Percentiles rank a stretch among this genome's conserved stretches.
phyloP scores from a whole-genome alignment of 108 stramenopile genomes.

The Skeletonema potamos region DNA sequence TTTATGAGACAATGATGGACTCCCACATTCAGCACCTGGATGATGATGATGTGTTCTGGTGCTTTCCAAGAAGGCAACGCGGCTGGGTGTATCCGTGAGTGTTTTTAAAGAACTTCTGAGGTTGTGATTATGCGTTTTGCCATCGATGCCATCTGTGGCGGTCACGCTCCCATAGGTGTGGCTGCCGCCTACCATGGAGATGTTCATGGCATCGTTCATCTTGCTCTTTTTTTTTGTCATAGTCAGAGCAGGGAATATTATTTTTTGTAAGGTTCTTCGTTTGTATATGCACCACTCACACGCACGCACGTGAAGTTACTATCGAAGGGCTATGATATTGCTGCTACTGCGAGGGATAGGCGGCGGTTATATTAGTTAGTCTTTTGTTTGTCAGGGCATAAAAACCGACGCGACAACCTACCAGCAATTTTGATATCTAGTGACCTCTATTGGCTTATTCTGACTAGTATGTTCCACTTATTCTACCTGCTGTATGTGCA shows the following conservation, averaged over 20 bases:
- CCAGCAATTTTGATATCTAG: too few species aligned
- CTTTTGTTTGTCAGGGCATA: too few species aligned
- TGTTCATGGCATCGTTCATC: neutral
- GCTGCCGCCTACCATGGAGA: neutral
- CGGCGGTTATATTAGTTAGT: too few species aligned
- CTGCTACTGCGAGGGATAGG: too few species aligned
- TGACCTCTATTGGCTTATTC: too few species aligned
- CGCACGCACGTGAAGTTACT: too few species aligned
- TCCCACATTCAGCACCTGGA: neutral
- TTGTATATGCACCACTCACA: neutral
- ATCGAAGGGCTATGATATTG: too few species aligned
- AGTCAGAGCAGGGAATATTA: neutral
- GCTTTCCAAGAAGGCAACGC: constrained; percentile 18
- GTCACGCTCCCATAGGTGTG: neutral
- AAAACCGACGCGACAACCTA: too few species aligned
- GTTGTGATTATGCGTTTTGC: neutral
- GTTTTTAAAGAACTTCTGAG: neutral
- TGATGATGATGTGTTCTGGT: constrained; percentile 13
- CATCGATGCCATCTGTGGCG: neutral
- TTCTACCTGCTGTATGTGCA: too few species aligned
- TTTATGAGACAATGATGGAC: neutral
- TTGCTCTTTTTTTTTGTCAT: neutral
- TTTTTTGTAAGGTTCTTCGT: neutral
- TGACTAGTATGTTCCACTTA: too few species aligned
- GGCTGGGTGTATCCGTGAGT: constrained; percentile 19